phyloP scores from a whole-genome alignment of 768 basidiomycete species.

The Asterophora lycoperdoides region DNA sequence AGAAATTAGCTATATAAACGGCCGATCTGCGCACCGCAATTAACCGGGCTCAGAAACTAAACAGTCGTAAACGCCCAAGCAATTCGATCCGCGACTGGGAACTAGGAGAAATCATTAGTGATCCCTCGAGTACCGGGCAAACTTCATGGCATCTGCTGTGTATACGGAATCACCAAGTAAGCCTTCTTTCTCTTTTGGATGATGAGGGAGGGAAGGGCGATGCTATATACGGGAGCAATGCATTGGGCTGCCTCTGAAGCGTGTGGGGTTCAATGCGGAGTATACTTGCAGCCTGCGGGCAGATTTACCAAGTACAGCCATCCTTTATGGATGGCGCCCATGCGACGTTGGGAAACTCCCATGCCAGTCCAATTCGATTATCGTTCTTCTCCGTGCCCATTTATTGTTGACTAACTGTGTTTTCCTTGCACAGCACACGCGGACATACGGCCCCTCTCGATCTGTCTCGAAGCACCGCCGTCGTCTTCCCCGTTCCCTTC shows the following conservation, averaged over 20 bases:
- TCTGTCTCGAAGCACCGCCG: slow-evolving; percentile 38
- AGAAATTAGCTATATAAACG: too few relatives aligned
- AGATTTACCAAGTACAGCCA: too few relatives aligned
- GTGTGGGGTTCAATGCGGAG: too few relatives aligned
- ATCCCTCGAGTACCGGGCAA: background rate
- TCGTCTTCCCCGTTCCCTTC: slow-evolving; percentile 52
- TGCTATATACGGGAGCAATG: background rate
- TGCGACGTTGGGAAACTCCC: too few relatives aligned
- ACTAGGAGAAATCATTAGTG: background rate
- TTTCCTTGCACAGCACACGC: background rate
- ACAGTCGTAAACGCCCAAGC: background rate
- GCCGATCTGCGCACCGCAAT: too few relatives aligned
- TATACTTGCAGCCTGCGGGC: too few relatives aligned
- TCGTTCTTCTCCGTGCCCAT: too few relatives aligned
- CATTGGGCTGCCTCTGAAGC: too few relatives aligned
- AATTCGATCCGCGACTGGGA: background rate
- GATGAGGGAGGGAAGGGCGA: background rate
- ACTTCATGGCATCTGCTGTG: slow-evolving; percentile 11
- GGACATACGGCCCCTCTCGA: slow-evolving; percentile 25
- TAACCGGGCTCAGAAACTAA: background rate
- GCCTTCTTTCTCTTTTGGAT: background rate
- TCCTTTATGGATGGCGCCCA: too few relatives aligned
- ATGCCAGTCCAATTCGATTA: too few relatives aligned
- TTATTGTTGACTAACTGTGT: too few relatives aligned
- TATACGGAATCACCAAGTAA: slow-evolving; percentile 11